phyloP scores from a whole-genome alignment of 148 eudicot species.

The Spergularia bocconei region DNA sequence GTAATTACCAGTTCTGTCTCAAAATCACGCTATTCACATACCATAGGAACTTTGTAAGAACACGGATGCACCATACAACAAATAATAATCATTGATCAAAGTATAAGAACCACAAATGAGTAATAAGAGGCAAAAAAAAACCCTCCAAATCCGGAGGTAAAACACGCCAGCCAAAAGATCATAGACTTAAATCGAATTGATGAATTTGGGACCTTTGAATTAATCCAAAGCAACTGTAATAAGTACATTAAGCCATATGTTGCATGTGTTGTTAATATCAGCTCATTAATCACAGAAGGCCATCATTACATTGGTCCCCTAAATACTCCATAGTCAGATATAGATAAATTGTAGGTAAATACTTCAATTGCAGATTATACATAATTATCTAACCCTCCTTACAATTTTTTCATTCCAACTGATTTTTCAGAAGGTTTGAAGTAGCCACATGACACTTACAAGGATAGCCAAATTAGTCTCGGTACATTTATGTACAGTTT shows the following conservation, averaged over 20 bases:
- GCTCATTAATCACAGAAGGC: slow-evolving; percentile 1
- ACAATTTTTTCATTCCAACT: background rate
- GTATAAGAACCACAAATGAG: too few species aligned
- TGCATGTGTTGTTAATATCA: slow-evolving; percentile 5
- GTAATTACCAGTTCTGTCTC: background rate
- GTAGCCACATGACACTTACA: slow-evolving; percentile 4
- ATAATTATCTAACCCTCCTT: background rate
- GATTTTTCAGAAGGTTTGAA: background rate
- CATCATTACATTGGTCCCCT: slow-evolving; percentile 17
- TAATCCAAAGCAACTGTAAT: background rate
- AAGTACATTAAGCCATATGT: background rate
- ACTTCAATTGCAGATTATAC: background rate
- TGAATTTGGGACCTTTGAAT: too few species aligned
- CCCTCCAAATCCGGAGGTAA: too few species aligned
- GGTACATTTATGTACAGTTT: too few species aligned
- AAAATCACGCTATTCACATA: background rate
- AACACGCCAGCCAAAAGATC: too few species aligned
- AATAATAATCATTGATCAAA: too few species aligned
- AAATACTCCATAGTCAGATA: slow-evolving; percentile 9
- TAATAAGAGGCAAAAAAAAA: too few species aligned
- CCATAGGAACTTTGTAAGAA: background rate
- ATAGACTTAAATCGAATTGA: too few species aligned
- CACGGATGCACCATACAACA: too few species aligned
- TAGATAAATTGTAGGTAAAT: slow-evolving; percentile 20
- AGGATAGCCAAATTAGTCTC: too few species aligned